Evolutionary conservation across 805 yeast genomes (phyloP).

Genomic region (Lipomyces japonicus): DNA sequence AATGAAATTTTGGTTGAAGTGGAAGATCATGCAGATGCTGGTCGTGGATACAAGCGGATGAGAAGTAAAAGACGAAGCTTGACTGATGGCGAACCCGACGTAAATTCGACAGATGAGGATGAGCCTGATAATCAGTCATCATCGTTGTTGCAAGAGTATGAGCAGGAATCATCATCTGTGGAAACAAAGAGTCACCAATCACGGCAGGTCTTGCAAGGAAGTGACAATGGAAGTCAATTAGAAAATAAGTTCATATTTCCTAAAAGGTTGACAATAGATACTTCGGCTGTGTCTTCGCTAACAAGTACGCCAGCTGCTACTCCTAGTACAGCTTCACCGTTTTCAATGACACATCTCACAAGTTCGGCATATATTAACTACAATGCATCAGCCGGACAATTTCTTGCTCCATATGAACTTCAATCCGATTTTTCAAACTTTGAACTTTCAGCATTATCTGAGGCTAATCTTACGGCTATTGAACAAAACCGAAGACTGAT

Average conservation of each 20-base stretch:
- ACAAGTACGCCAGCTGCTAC: constrained; percentile 5
- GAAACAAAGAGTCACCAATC: not conserved
- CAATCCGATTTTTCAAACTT: not conserved
- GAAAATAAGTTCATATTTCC: not conserved
- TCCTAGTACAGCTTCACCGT: constrained; percentile 6
- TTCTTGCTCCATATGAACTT: not conserved
- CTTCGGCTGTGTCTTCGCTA: constrained; percentile 1
- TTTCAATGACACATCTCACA: not conserved
- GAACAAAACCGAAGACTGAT: constrained; percentile 16
- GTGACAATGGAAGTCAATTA: not conserved
- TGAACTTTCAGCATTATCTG: not conserved
- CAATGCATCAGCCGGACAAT: not conserved
- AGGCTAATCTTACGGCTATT: not conserved
- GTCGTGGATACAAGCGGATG: constrained; percentile 17
- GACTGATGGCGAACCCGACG: not conserved
- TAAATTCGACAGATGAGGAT: constrained; percentile 2
- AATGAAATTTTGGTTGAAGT: constrained; percentile 8
- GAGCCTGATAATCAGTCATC: not conserved
- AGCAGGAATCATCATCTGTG: not conserved
- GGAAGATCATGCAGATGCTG: constrained; percentile 12
- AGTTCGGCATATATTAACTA: not conserved
- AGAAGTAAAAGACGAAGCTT: constrained; percentile 1
- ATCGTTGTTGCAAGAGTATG: not conserved
- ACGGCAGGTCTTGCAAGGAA: too few species aligned
- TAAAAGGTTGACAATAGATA: not conserved